Percentiles rank a stretch among this genome's conserved stretches.
Evolutionary conservation across 805 yeast species (phyloP).

Genomic region (Yamadazyma takamatsuzukensis): DNA sequence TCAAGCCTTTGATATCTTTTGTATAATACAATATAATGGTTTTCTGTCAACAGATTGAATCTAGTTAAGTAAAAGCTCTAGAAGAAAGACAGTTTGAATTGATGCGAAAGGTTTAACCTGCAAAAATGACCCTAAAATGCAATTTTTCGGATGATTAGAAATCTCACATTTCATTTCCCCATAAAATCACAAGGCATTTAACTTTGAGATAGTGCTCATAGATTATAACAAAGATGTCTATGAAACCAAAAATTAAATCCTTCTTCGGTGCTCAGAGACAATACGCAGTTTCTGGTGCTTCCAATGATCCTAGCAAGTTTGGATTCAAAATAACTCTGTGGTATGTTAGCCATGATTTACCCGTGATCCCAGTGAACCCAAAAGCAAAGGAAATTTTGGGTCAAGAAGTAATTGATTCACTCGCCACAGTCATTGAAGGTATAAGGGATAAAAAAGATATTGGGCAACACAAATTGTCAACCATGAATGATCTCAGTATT

Average conservation of each 20-base stretch:
- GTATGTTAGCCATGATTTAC: constrained; percentile 56
- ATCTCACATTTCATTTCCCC: constrained; percentile 3
- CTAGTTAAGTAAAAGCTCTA: too few species aligned
- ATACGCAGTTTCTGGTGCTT: constrained; percentile 72
- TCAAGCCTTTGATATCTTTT: too few species aligned
- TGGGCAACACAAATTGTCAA: constrained; percentile 21
- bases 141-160: too few species aligned
- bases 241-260: constrained; percentile 32
- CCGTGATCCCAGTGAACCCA: constrained; percentile 68
- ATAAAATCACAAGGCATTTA: not conserved
- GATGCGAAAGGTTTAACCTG: constrained; percentile 3
- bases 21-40: too few species aligned
- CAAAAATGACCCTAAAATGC: too few species aligned
- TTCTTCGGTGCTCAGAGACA: constrained; percentile 52
- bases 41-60: too few species aligned
- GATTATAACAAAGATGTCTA: constrained; percentile 24
- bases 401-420: constrained; percentile 30
- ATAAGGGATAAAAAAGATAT: constrained; percentile 16
- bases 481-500: constrained; percentile 47
- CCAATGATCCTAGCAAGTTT: constrained; percentile 57
- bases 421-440: constrained; percentile 25
- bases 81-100: not conserved
- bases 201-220: not conserved
- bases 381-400: constrained; percentile 45
- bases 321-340: constrained; percentile 68